Conservation (phyloP, 2,329 filamentous ascomycete genomes). For the Stachybotrys chartarum region DNA sequence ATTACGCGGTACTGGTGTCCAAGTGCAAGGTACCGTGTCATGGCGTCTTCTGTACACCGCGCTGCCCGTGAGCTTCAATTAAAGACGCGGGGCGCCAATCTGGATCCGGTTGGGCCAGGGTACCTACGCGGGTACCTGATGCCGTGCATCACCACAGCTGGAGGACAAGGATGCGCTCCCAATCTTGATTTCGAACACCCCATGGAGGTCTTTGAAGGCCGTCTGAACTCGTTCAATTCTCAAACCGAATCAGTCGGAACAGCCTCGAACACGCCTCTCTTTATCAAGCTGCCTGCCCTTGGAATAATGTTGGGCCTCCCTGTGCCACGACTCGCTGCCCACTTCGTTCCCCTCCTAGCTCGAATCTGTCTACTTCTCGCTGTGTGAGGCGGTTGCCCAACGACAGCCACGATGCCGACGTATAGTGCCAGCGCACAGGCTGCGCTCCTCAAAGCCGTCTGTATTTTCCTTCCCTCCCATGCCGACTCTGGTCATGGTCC, state of each 20-base stretch:
- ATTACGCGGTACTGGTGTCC: too few species aligned
- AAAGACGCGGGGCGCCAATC: not conserved
- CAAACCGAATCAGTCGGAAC: not conserved
- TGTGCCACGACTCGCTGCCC: not conserved
- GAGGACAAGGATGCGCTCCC: not conserved
- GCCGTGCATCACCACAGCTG: not conserved
- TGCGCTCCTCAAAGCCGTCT: conserved; percentile 51
- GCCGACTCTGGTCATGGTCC: conserved; percentile 5
- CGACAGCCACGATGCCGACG: conserved; percentile 22
- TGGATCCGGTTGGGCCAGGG: not conserved
- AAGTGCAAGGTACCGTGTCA: too few species aligned
- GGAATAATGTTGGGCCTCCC: not conserved
- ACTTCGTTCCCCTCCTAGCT: not conserved
- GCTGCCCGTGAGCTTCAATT: not conserved
- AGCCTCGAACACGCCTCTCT: not conserved
- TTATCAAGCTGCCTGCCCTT: not conserved
- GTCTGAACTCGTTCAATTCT: not conserved
- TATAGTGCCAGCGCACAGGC: conserved; percentile 38
- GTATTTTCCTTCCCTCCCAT: conserved; percentile 12
- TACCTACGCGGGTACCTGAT: not conserved
- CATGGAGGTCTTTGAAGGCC: not conserved
- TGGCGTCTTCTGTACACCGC: not conserved
- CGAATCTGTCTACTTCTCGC: not conserved
- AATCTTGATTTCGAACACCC: not conserved
- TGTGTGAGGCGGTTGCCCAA: not conserved